Evolutionary conservation across 805 yeast species (phyloP).

Genomic region (Cyberlindnera nakhonratchasimensis): DNA sequence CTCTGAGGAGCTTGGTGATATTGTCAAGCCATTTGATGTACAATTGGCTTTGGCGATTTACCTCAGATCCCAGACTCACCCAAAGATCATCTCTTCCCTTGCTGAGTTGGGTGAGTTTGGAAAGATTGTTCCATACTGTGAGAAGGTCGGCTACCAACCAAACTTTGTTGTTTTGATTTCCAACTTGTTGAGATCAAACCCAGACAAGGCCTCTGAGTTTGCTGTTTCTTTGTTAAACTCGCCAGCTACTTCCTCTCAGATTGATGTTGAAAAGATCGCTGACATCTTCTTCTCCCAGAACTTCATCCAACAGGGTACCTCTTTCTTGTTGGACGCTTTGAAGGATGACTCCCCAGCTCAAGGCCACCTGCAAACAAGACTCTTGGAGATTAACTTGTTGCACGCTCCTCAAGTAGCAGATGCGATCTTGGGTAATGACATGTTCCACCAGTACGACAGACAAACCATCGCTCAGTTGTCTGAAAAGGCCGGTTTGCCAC

Average conservation of each 20-base stretch:
- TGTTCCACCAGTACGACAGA: slow-evolving; percentile 94
- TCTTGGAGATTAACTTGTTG: slow-evolving; percentile 85
- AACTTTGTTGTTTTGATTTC: slow-evolving; percentile 88
- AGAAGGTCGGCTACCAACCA: slow-evolving; percentile 83
- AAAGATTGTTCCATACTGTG: slow-evolving; percentile 90
- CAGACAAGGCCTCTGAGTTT: slow-evolving; percentile 98
- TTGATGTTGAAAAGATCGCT: slow-evolving; percentile 82
- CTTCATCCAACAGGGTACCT: slow-evolving; percentile 95
- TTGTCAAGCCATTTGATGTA: slow-evolving; percentile 83
- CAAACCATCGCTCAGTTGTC: slow-evolving; percentile 88
- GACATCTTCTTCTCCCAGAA: slow-evolving; percentile 95
- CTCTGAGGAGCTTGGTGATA: slow-evolving; percentile 97
- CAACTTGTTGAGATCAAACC: slow-evolving; percentile 84
- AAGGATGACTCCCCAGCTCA: slow-evolving; percentile 92
- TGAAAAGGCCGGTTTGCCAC: slow-evolving; percentile 93
- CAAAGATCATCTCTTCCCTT: slow-evolving; percentile 85
- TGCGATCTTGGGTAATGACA: slow-evolving; percentile 92
- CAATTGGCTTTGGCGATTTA: slow-evolving; percentile 89
- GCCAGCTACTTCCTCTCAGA: slow-evolving; percentile 52
- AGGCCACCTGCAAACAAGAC: slow-evolving; percentile 92
- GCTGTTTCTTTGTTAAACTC: slow-evolving; percentile 77
- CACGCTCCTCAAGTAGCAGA: slow-evolving; percentile 99
- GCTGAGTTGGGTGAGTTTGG: slow-evolving; percentile 97
- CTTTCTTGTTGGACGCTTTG: slow-evolving; percentile 90
- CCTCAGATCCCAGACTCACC: slow-evolving; percentile 74